Evolutionary conservation across 306 rosid genomes (phyloP).

Genomic region (Hippophae gyantsensis): DNA sequence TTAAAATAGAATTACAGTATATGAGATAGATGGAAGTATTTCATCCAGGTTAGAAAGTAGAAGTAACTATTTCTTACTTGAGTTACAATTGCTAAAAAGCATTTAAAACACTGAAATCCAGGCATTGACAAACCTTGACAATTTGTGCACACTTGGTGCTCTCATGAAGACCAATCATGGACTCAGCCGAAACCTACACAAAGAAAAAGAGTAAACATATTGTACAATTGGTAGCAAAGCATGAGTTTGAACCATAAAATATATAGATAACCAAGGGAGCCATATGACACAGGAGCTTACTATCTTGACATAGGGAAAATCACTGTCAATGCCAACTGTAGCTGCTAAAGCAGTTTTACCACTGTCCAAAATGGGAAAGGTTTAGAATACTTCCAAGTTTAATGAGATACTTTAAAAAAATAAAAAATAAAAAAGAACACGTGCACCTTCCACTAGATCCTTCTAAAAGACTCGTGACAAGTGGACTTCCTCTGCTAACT

Average conservation of each 20-base stretch:
- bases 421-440: not conserved
- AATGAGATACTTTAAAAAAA: slow-evolving; percentile 6
- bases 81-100: slow-evolving; percentile 4
- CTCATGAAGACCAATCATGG: slow-evolving; percentile 95
- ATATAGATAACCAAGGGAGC: not conserved
- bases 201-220: slow-evolving; percentile 12
- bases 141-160: slow-evolving; percentile 87
- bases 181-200: slow-evolving; percentile 72
- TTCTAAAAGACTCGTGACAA: slow-evolving; percentile 88
- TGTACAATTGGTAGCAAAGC: slow-evolving; percentile 14
- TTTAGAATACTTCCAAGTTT: slow-evolving; percentile 23
- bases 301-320: slow-evolving; percentile 92
- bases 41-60: not conserved
- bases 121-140: slow-evolving; percentile 64
- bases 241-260: not conserved
- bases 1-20: too few species aligned
- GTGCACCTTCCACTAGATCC: slow-evolving; percentile 90
- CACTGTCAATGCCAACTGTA: slow-evolving; percentile 93
- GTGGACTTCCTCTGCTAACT: slow-evolving; percentile 91
- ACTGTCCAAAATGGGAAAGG: slow-evolving; percentile 44
- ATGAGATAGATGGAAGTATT: too few species aligned
- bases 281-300: slow-evolving; percentile 41
- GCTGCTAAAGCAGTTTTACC: slow-evolving; percentile 95
- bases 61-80: not conserved
- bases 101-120: slow-evolving; percentile 18